Conservation (phyloP, 495 filamentous ascomycete genomes). For the Aspergillus affinis region DNA sequence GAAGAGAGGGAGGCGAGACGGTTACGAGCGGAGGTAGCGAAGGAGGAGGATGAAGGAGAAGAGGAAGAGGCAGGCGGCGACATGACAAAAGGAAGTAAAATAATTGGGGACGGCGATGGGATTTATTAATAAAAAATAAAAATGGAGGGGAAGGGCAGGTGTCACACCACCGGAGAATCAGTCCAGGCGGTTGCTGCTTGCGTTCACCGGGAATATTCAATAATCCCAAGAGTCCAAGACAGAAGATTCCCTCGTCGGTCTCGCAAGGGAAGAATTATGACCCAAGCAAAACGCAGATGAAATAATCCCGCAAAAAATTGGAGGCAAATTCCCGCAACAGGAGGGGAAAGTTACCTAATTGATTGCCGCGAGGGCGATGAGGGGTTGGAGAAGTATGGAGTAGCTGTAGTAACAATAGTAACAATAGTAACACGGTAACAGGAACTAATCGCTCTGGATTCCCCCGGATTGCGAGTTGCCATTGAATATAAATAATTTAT, state of each 20-base stretch:
- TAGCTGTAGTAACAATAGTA: neutral
- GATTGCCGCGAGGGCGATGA: neutral
- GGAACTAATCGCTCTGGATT: neutral
- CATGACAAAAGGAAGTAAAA: constrained; percentile 23
- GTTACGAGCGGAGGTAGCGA: constrained; percentile 26
- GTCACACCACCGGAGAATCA: constrained; percentile 23
- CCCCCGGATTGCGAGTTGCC: neutral
- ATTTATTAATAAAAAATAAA: neutral
- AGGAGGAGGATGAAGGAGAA: constrained; percentile 20
- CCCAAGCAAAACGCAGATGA: neutral
- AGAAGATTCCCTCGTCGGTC: too few species aligned
- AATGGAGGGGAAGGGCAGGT: neutral
- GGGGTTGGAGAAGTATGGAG: neutral
- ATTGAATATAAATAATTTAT: too few species aligned
- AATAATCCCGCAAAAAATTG: constrained; percentile 2
- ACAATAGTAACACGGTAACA: constrained; percentile 1
- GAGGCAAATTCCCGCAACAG: neutral
- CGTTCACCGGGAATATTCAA: constrained; percentile 23
- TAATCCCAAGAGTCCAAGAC: too few species aligned
- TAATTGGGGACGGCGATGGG: constrained; percentile 18
- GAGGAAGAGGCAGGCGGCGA: constrained; percentile 20
- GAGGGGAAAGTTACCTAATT: neutral
- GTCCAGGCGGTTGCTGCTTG: constrained; percentile 19
- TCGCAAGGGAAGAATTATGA: too few species aligned
- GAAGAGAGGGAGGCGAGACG: constrained; percentile 43